phyloP scores from a whole-genome alignment of 1,139 yeast species.

The Hansenula lynferdii region DNA sequence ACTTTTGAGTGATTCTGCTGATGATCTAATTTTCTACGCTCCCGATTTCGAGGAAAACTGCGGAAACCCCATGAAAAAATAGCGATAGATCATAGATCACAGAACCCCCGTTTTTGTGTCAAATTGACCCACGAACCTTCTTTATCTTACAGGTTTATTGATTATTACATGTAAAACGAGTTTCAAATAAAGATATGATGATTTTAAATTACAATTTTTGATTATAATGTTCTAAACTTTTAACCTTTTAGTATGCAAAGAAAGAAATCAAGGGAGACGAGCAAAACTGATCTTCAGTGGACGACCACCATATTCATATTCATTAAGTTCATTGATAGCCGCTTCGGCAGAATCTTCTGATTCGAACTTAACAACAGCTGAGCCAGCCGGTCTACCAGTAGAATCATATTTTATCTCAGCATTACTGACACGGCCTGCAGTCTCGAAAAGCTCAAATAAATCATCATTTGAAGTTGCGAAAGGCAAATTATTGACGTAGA shows the following conservation, averaged over 20 bases:
- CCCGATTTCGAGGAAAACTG: too few relatives aligned
- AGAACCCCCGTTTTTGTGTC: too few relatives aligned
- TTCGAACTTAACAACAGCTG: conserved; percentile 79
- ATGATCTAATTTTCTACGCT: too few relatives aligned
- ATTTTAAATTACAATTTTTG: too few relatives aligned
- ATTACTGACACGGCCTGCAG: conserved; percentile 68
- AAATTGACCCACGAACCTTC: too few relatives aligned
- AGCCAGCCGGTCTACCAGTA: conserved; percentile 72
- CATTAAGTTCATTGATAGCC: conserved; percentile 70
- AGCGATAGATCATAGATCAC: too few relatives aligned
- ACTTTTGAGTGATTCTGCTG: too few relatives aligned
- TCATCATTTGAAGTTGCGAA: conserved; percentile 86
- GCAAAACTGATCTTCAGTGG: conserved; percentile 65
- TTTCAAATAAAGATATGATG: too few relatives aligned
- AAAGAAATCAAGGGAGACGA: not conserved
- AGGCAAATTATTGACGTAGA: conserved; percentile 78
- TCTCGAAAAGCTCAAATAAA: conserved; percentile 78
- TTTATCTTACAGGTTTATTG: too few relatives aligned
- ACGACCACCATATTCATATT: conserved; percentile 83
- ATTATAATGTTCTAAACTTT: too few relatives aligned
- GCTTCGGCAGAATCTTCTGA: conserved; percentile 63
- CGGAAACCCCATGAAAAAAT: too few relatives aligned
- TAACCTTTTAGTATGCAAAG: conserved; percentile 2
- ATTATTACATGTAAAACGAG: too few relatives aligned
- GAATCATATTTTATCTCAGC: conserved; percentile 75